Conservation (phyloP, 495 filamentous ascomycete species). For the Penicillium macrosclerotiorum region DNA sequence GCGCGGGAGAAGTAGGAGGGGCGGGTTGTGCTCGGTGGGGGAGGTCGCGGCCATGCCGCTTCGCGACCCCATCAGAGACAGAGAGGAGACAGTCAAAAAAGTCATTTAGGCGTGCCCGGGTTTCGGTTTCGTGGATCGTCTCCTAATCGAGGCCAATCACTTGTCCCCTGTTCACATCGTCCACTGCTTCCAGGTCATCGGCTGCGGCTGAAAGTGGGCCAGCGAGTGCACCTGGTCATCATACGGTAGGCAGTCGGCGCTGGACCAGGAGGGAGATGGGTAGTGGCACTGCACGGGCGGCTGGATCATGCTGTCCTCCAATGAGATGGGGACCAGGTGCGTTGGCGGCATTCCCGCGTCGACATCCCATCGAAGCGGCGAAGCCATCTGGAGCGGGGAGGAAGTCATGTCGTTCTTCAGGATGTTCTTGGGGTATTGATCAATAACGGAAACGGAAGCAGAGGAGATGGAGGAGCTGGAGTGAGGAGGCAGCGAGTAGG, state of each 20-base stretch:
- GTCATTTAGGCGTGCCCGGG: no score
- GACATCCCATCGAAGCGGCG: slow-evolving; percentile 36
- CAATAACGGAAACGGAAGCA: slow-evolving; percentile 31
- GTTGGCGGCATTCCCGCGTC: slow-evolving; percentile 27
- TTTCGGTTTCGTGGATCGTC: neutral
- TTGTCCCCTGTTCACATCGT: slow-evolving; percentile 21
- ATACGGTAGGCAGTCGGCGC: slow-evolving; percentile 37
- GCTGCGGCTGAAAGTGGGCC: slow-evolving; percentile 30
- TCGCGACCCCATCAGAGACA: no score
- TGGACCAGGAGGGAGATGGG: slow-evolving; percentile 43
- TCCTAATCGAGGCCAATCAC: neutral
- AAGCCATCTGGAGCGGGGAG: slow-evolving; percentile 37
- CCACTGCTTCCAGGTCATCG: slow-evolving; percentile 33
- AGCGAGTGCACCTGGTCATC: slow-evolving; percentile 34
- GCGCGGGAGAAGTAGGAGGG: neutral
- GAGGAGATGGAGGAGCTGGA: slow-evolving; percentile 40
- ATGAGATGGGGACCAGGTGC: slow-evolving; percentile 33
- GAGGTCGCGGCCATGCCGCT: neutral
- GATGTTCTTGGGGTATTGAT: slow-evolving; percentile 36
- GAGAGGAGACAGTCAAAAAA: no score
- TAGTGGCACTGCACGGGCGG: slow-evolving; percentile 42
- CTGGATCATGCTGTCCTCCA: slow-evolving; percentile 37
- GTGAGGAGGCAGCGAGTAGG: slow-evolving; percentile 37
- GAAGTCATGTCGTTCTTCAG: slow-evolving; percentile 35
- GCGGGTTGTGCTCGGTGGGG: neutral